Evolutionary conservation across 805 yeast genomes (phyloP).

Genomic region (Hagleromyces aurorensis): DNA sequence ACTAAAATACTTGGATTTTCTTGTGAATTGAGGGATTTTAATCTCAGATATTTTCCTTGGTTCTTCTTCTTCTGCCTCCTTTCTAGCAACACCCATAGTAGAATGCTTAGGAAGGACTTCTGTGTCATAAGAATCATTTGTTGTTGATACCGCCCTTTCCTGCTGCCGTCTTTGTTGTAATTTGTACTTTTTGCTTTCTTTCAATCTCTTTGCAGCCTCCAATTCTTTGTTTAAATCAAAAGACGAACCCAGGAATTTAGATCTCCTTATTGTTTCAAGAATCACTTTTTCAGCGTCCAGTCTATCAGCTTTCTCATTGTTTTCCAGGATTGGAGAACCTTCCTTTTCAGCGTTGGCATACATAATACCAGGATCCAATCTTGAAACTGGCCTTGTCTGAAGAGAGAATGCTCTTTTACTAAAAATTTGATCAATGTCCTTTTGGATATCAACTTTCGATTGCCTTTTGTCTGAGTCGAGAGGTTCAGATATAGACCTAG

Average conservation of each 20-base stretch:
- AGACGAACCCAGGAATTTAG: constrained; percentile 37
- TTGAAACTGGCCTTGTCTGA: constrained; percentile 37
- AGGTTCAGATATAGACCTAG: constrained; percentile 37
- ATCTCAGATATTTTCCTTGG: constrained; percentile 55
- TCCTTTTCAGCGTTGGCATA: constrained; percentile 12
- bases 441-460: constrained; percentile 17
- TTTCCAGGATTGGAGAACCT: constrained; percentile 15
- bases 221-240: constrained; percentile 32
- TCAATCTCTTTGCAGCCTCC: constrained; percentile 13
- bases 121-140: constrained; percentile 14
- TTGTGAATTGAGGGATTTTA: constrained; percentile 60
- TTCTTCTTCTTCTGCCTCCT: constrained; percentile 21
- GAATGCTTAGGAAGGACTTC: constrained; percentile 24
- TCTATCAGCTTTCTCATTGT: constrained; percentile 18
- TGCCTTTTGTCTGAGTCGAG: constrained; percentile 14
- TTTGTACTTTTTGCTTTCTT: constrained; percentile 4
- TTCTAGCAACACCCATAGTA: constrained; percentile 19
- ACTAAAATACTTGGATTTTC: constrained; percentile 56
- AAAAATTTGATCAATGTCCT: constrained; percentile 22
- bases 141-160: constrained; percentile 11
- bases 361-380: constrained; percentile 37
- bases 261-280: constrained; percentile 38
- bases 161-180: constrained; percentile 4
- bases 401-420: constrained; percentile 35
- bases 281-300: constrained; percentile 28